Evolutionary conservation across 306 rosid species (phyloP).

Genomic region (Dalbergia cultrata): DNA sequence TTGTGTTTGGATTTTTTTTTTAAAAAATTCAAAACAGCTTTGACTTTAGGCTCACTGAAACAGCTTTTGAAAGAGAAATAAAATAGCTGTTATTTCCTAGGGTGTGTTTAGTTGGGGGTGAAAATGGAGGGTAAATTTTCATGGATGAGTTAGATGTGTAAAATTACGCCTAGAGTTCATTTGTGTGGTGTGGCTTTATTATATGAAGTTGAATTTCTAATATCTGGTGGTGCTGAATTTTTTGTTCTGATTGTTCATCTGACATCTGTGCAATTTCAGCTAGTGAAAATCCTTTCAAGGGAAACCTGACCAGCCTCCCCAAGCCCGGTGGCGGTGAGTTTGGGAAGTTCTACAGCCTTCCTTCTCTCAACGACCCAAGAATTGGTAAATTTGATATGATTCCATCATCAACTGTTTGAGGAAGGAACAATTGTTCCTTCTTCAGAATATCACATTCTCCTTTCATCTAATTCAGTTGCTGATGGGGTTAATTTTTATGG

Average conservation of each 20-base stretch:
- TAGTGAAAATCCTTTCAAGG: constrained; percentile 89
- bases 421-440: constrained; percentile 12
- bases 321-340: constrained; percentile 97
- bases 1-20: no score
- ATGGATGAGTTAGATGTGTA: no score
- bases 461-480: constrained; percentile 18
- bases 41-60: background rate
- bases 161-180: no score
- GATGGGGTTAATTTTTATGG: constrained; percentile 27
- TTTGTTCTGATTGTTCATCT: constrained; percentile 29
- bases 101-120: no score
- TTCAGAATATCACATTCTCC: background rate
- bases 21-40: background rate
- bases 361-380: constrained; percentile 90
- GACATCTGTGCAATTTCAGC: constrained; percentile 57
- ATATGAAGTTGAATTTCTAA: constrained; percentile 6
- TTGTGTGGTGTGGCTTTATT: background rate
- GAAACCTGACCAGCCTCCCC: constrained; percentile 82
- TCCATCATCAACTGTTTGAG: constrained; percentile 1
- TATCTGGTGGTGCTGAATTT: constrained; percentile 11
- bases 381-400: constrained; percentile 66
- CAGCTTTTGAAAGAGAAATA: background rate
- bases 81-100: no score
- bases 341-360: constrained; percentile 93
- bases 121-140: no score